phyloP scores from a whole-genome alignment of 2,329 filamentous ascomycete genomes.

The Cryphonectria parasitica region DNA sequence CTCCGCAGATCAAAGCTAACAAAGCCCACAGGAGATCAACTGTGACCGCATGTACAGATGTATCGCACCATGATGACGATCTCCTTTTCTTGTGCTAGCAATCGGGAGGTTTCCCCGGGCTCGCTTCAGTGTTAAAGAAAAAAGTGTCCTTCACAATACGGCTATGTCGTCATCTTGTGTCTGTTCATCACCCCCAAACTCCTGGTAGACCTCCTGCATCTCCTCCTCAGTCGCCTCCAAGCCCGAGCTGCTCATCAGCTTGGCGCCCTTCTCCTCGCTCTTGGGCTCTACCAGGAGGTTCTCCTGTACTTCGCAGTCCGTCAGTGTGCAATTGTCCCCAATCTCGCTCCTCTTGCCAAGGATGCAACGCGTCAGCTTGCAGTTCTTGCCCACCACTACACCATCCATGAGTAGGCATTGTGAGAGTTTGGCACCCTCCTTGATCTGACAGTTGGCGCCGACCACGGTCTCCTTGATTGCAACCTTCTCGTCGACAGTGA shows the following conservation, averaged over 20 bases:
- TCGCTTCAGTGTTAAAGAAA: not conserved
- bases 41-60: not conserved
- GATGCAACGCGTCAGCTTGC: conserved; percentile 85
- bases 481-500: conserved; percentile 83
- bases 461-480: conserved; percentile 93
- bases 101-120: not conserved
- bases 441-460: conserved; percentile 84
- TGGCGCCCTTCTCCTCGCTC: conserved; percentile 69
- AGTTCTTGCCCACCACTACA: conserved; percentile 80
- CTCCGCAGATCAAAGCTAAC: not conserved
- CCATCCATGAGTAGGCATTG: conserved; percentile 93
- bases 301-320: conserved; percentile 91
- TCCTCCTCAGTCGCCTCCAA: conserved; percentile 67
- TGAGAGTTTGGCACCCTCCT: conserved; percentile 81
- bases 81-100: not conserved
- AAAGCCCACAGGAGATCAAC: not conserved
- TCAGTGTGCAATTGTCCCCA: conserved; percentile 79
- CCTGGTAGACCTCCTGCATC: conserved; percentile 56
- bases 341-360: conserved; percentile 80
- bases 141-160: conserved; percentile 10
- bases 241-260: conserved; percentile 69
- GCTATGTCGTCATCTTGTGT: conserved; percentile 17
- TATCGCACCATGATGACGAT: not conserved
- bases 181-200: conserved; percentile 30
- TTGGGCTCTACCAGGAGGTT: conserved; percentile 83